Evolutionary conservation across 352 stramenopile species (phyloP).

Genomic region (Globisporangium alternatum): DNA sequence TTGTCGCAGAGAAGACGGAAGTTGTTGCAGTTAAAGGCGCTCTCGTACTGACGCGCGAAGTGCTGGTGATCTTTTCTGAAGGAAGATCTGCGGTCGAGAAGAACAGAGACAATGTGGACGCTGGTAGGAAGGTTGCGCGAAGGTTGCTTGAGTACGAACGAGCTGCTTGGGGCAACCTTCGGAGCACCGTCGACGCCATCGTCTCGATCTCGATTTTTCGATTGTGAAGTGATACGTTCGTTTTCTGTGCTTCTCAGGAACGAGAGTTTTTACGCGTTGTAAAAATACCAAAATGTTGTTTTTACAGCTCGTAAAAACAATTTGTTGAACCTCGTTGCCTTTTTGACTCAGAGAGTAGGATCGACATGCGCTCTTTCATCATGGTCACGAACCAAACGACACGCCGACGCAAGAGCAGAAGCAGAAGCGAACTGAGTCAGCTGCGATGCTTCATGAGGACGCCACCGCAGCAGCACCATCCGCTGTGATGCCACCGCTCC

Average conservation of each 20-base stretch:
- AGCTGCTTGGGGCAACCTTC: conserved; percentile 6
- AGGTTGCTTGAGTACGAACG: not conserved
- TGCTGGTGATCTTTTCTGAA: not conserved
- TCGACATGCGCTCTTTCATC: no score
- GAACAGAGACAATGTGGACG: not conserved
- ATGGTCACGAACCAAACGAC: no score
- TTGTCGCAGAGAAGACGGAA: not conserved
- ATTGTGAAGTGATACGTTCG: not conserved
- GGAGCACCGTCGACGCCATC: conserved; percentile 5
- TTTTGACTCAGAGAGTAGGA: no score
- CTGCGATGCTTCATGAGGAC: no score
- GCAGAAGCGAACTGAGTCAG: no score
- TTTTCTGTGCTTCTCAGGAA: not conserved
- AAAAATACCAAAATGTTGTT: no score
- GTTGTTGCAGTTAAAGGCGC: not conserved
- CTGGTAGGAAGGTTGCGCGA: conserved; percentile 1
- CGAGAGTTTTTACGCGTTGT: no score
- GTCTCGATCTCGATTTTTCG: conserved; percentile 11
- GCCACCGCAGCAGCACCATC: no score
- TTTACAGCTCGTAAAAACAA: no score
- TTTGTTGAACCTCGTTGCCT: no score
- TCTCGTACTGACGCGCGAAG: not conserved
- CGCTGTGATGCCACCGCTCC: no score
- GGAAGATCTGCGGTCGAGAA: conserved; percentile 10
- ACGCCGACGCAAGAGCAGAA: no score